Evolutionary conservation across 2,329 filamentous ascomycete genomes (phyloP), one percentile per base, ranked within the genome.

Genomic region (Diplodia scrobiculata): DNA sequence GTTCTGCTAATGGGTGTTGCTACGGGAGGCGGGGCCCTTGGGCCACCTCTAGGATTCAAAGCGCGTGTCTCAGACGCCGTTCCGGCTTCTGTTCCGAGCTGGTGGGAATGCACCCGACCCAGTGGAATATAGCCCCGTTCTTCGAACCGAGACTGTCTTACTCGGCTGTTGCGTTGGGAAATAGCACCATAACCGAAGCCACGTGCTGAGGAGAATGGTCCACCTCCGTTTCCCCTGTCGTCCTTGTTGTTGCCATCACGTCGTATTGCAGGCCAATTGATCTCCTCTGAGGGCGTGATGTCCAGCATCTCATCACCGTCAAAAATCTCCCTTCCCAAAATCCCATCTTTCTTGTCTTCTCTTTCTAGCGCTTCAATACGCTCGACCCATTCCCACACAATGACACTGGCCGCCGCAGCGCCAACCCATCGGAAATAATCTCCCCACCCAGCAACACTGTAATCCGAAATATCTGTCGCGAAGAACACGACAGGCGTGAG

Each of bases 331-430:
- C 93, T 84, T 3, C 93, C 93, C 1, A 97, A 80, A 65, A 97
- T 96, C 0, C 93, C 93, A 71, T 96, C 92, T 78, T 96, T 96
- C 78, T 93, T 92, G 76, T 97, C 92, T 76, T 97, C 92, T 70
- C 93, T 87, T 79, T 97, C 93, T 68, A 97, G 78, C 0, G 92
- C 91, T 76, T 97, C 93, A 58, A 97, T 97, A 29, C 93, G 86
- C 77, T 97, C 93, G 2, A 97, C 93, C 93, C 93, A 97, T 77
- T 97, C 93, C 93, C 93, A 97, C 1, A 97, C 93, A 25, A 97
- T 91, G n/a, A 97, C 93, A 78, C 92, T 96, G 32, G 93, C 93
- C 1, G 92, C 92, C 0, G 93, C 92, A 1, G 92, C 92, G 55
- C 93, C 93, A n/a, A 97, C 93, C 93, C 93, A 97, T 72, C 92